Evolutionary conservation across 2,329 filamentous ascomycete species (phyloP).

Genomic region (Teratosphaeria zuluensis): DNA sequence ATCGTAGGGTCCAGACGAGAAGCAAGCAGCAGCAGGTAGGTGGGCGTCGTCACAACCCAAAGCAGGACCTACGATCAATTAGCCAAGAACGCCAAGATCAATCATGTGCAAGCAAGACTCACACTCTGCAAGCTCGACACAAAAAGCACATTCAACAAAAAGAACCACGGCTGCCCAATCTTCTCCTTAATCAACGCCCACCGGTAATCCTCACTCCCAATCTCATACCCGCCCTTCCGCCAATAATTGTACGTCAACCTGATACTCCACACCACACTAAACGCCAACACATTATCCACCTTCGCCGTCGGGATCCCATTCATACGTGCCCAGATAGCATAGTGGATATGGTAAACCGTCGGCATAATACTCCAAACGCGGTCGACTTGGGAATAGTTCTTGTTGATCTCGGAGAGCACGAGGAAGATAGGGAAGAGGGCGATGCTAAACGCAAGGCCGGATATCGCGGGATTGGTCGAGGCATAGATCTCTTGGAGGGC

Average conservation of each 20-base stretch:
- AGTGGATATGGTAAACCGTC: constrained; percentile 77
- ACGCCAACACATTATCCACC: constrained; percentile 61
- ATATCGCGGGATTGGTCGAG: constrained; percentile 76
- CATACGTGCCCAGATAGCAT: constrained; percentile 69
- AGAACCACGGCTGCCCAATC: constrained; percentile 58
- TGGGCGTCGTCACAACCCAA: constrained; percentile 66
- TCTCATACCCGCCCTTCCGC: constrained; percentile 81
- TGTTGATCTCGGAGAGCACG: constrained; percentile 70
- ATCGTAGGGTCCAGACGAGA: constrained; percentile 50
- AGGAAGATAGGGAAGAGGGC: constrained; percentile 64
- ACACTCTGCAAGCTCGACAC: constrained; percentile 68
- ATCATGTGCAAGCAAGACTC: constrained; percentile 12
- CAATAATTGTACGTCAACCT: constrained; percentile 92
- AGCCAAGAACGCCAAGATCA: background rate
- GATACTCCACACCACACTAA: constrained; percentile 58
- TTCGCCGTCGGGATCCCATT: constrained; percentile 60
- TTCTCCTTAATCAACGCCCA: constrained; percentile 68
- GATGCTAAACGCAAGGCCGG: constrained; percentile 61
- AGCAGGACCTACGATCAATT: constrained; percentile 53
- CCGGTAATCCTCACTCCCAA: constrained; percentile 90
- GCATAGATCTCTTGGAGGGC: constrained; percentile 64
- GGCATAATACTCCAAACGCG: constrained; percentile 85
- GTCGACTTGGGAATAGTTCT: constrained; percentile 96
- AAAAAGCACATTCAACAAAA: constrained; percentile 80
- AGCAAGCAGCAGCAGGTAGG: constrained; percentile 68